A percentile compares a stretch with the other conserved stretches of the same genome.
These are phyloP conservation scores for Apiotrichum laibachii DNA, from an alignment of 1,284 basidiomycete species.

Conservation along the genomic window DNA sequence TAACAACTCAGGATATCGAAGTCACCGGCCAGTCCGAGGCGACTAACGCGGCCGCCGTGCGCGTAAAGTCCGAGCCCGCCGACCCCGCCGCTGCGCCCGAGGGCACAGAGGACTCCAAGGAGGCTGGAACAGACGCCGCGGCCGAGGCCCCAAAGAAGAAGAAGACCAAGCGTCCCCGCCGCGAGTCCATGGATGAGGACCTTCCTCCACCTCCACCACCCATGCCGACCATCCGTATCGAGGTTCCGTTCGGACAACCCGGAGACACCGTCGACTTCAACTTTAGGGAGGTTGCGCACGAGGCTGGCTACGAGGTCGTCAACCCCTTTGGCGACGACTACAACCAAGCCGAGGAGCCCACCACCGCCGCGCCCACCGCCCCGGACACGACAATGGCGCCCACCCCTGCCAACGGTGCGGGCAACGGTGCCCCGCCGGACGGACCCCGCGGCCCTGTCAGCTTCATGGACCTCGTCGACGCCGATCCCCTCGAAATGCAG, in stretches of 20 bases:
- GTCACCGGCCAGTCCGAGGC: constrained; percentile 18
- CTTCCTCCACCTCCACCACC: constrained; percentile 44
- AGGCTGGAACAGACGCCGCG: constrained; percentile 7
- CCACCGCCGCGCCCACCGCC: constrained; percentile 1
- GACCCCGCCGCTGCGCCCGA: constrained; percentile 4
- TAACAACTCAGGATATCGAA: constrained; percentile 17
- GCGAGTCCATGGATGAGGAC: constrained; percentile 42
- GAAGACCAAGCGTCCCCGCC: constrained; percentile 28
- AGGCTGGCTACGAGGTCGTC: constrained; percentile 21
- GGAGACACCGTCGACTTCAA: constrained; percentile 39
- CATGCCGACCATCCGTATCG: constrained; percentile 44
- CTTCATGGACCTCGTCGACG: constrained; percentile 12
- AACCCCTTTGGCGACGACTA: constrained; percentile 19
- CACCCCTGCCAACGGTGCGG: no score
- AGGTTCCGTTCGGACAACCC: constrained; percentile 17
- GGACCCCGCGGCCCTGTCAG: constrained; percentile 12
- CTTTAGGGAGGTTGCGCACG: constrained; percentile 36
- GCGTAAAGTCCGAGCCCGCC: constrained; percentile 19
- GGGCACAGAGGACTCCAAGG: constrained; percentile 1
- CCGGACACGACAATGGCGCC: constrained; percentile 1
- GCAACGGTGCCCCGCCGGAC: constrained; percentile 2
- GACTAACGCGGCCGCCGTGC: constrained; percentile 5
- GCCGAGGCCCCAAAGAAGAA: constrained; percentile 36
- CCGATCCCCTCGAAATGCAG: constrained; percentile 24
- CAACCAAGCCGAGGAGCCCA: constrained; percentile 9